Base-by-base conservation (phyloP, 2,329 filamentous ascomycete species). In the Fusarium anthophilum region DNA sequence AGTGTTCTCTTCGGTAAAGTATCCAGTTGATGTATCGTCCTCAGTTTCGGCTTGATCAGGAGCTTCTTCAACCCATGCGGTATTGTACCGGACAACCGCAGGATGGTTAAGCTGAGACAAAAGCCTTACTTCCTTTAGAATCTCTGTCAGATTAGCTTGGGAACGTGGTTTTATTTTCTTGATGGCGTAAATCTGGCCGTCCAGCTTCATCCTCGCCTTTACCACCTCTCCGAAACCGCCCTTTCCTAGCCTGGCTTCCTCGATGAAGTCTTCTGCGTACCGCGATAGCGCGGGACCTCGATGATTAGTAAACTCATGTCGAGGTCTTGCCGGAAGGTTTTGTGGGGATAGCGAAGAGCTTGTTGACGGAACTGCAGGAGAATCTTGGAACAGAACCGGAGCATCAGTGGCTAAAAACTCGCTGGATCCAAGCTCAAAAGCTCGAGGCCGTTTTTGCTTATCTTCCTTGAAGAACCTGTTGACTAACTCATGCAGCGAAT, bases 211-310 rank as follows among this genome's bases (percentile, higher is more conserved):
- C 38, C 96, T 90, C 6, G 96, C 96, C 81, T 98, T 97, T 63
- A 98, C 94, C 28, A 99, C 96, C 83, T 98, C 94, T 10, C 96
- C 96, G 83, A 98, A 99, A 0, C 96, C 96, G 48, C 96, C 96
- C 81, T 96, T 97, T 7, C 96, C 96, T 18, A 99, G 87, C 9
- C 93, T 90, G 20, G 94, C 94, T 79, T 96, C 92, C 82, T 98
- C 95, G 24, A 95, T 91, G 82, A 97, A 99, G 77, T 98, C 96
- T 78, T 93, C 93, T 17, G 89, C 89, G 80, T 98, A 99, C 70
- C 96, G 90, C 4, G 94, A 97, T 50, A 90, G 86, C 8, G 86
- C 80, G 5, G 77, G 76, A 20, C 85, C 83, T 22, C 86, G 86
- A 43, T 68, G 65, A 58, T 83, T 87, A 75, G 87, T 87, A 3